phyloP scores from a whole-genome alignment of 2,329 filamentous ascomycete species.

The Triangularia setosa region DNA sequence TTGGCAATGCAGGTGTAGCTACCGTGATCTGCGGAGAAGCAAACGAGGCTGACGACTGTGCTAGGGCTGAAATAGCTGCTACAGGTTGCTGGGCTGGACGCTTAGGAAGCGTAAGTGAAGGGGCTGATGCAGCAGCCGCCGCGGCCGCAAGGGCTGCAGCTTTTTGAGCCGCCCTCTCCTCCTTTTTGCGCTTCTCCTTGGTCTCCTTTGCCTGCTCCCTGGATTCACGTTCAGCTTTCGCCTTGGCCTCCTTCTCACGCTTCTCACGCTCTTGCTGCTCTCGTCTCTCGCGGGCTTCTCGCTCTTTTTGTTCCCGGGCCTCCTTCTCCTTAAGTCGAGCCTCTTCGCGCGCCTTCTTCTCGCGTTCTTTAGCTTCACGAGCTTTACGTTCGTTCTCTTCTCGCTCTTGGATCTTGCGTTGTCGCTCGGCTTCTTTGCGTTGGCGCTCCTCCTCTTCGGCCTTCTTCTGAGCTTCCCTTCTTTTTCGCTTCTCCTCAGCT shows the following conservation, averaged over 20 bases:
- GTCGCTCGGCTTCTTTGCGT: slow-evolving; percentile 80
- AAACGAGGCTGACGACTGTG: slow-evolving; percentile 55
- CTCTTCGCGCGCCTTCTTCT: slow-evolving; percentile 82
- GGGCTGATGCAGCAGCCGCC: slow-evolving; percentile 29
- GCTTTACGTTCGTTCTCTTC: slow-evolving; percentile 82
- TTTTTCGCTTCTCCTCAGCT: slow-evolving; percentile 86
- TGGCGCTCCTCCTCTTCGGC: slow-evolving; percentile 84
- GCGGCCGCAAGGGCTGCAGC: slow-evolving; percentile 36
- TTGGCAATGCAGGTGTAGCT: slow-evolving; percentile 77
- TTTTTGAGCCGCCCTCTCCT: slow-evolving; percentile 43
- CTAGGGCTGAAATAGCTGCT: slow-evolving; percentile 49
- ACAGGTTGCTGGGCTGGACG: slow-evolving; percentile 39
- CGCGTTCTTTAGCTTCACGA: slow-evolving; percentile 72
- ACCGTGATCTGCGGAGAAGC: slow-evolving; percentile 72
- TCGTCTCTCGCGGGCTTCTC: slow-evolving; percentile 61
- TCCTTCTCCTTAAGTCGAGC: slow-evolving; percentile 77
- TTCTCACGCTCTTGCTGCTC: slow-evolving; percentile 61
- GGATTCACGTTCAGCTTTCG: slow-evolving; percentile 67
- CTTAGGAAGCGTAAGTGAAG: slow-evolving; percentile 36
- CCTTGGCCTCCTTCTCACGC: slow-evolving; percentile 54
- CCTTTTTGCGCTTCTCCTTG: slow-evolving; percentile 43
- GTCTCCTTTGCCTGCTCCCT: slow-evolving; percentile 45
- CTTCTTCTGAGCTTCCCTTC: slow-evolving; percentile 85
- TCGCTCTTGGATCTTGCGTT: slow-evolving; percentile 75
- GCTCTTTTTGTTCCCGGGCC: slow-evolving; percentile 72